Percentiles rank a stretch among this genome's conserved stretches.
phyloP scores from a whole-genome alignment of 345 rosid species.

The Ailanthus altissimus region DNA sequence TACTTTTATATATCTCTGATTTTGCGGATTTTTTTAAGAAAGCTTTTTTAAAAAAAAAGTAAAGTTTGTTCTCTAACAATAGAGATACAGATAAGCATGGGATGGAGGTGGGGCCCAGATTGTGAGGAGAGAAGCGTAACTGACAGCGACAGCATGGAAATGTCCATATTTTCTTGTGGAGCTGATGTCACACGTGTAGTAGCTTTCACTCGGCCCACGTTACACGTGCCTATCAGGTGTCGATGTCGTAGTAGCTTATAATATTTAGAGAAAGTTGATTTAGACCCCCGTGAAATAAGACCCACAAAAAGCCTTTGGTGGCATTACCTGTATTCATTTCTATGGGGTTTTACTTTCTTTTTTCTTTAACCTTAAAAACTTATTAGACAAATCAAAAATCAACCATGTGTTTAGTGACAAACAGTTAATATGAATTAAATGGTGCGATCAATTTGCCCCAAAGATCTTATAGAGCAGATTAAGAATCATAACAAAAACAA shows the following conservation, averaged over 20 bases:
- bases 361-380: no score
- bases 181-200: conserved; percentile 31
- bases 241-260: background rate
- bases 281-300: background rate
- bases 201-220: background rate
- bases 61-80: background rate
- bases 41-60: background rate
- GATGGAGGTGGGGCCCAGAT: conserved; percentile 19
- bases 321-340: no score
- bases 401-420: no score
- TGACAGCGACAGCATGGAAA: conserved; percentile 28
- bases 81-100: conserved; percentile 11
- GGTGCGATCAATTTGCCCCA: no score
- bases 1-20: background rate
- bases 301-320: background rate
- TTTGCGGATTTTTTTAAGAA: no score
- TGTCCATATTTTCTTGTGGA: conserved; percentile 13
- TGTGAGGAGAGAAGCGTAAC: background rate
- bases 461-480: no score
- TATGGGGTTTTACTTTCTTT: no score
- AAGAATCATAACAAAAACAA: no score
- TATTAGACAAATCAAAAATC: no score
- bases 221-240: conserved; percentile 31
- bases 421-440: no score
- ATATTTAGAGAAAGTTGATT: background rate